Percentiles rank a stretch among this genome's conserved stretches.
Conservation (phyloP, 805 yeast species). For the Wickerhamiella nectarea region DNA sequence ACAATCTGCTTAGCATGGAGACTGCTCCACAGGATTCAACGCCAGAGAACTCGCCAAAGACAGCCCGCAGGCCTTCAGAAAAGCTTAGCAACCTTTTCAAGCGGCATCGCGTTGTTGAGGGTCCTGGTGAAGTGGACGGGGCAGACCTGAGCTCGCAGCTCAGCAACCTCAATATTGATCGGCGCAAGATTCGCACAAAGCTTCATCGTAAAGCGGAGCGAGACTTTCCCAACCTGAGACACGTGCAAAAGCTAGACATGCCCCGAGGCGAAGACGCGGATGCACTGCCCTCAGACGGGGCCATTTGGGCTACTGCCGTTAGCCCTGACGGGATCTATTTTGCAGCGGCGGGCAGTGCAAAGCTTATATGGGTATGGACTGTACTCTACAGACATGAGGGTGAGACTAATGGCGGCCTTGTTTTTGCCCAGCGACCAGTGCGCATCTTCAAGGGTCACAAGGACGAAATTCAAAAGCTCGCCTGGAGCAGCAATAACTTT, state of each 20-base stretch:
- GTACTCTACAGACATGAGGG: conserved; percentile 1
- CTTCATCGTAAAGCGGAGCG: neutral
- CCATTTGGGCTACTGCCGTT: conserved; percentile 9
- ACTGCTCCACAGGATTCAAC: neutral
- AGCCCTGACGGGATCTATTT: conserved; percentile 11
- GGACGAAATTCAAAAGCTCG: conserved; percentile 55
- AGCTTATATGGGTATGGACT: conserved; percentile 11
- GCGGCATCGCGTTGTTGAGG: conserved; percentile 2
- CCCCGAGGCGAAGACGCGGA: neutral
- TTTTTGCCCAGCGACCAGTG: conserved; percentile 56
- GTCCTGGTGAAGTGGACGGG: neutral
- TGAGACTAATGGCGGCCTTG: conserved; percentile 20
- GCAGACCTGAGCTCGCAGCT: neutral
- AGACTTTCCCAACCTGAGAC: conserved; percentile 3
- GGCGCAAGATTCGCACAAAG: conserved; percentile 5
- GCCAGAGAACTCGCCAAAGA: neutral
- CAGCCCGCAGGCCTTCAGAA: neutral
- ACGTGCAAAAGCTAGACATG: conserved; percentile 6
- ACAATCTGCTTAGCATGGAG: neutral
- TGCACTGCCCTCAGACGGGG: neutral
- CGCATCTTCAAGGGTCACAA: conserved; percentile 53
- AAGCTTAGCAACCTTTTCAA: neutral
- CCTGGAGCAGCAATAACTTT: conserved; percentile 83
- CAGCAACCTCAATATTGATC: conserved; percentile 3
- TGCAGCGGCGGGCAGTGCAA: conserved; percentile 10